Base-by-base conservation (phyloP, 331 rosid genomes). In the Rhamnella rubrinervis region DNA sequence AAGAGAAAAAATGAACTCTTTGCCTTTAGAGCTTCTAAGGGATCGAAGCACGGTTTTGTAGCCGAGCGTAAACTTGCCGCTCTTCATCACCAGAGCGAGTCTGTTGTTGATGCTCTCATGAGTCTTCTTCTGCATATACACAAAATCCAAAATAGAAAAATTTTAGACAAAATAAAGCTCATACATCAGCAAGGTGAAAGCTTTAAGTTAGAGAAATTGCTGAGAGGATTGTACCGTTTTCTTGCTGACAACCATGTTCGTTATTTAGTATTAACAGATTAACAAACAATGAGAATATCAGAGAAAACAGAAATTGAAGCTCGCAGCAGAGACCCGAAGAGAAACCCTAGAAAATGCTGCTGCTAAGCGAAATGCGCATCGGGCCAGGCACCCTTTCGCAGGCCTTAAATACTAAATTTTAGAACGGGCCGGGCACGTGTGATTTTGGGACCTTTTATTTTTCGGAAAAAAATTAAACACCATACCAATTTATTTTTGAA, bases 1-100 rank as follows among this genome's bases (percentile, higher is more conserved):
- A 31, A 31, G 5, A 31, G 5, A 31, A 31, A 31, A 26, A 26
- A 26, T 26, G 31, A 26, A 26, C 31, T 31, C 5, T 12, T 6
- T 6, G 85, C 98, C 98, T 82, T 89, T 92, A 69, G 98, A 92
- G 72, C 0, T 83, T 46, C 98, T 85, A 1, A 92, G 90, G 44
- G 96, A 67, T n/a, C 88, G 85, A 55, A 92, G 89, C 46, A 92
- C 96, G 13, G 98, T 92, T 77, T 92, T 92, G 63, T 88, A 92
- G 0, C 98, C 96, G 23, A 92, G 82, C 1, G 85, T 89, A 71
- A 50, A 92, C 59, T 92, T 89, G 31, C 98, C 96, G 49, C 93
- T 92, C 91, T 92, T 92, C 92, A 92, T 84, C 17, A 92, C 96
- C 25, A 92, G 95, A 59, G 98, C 98, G 9, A 92, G 96, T 83